These are phyloP conservation scores for Xylariales sp. DNA, from an alignment of 2,329 filamentous ascomycete genomes.

Conservation along the genomic window DNA sequence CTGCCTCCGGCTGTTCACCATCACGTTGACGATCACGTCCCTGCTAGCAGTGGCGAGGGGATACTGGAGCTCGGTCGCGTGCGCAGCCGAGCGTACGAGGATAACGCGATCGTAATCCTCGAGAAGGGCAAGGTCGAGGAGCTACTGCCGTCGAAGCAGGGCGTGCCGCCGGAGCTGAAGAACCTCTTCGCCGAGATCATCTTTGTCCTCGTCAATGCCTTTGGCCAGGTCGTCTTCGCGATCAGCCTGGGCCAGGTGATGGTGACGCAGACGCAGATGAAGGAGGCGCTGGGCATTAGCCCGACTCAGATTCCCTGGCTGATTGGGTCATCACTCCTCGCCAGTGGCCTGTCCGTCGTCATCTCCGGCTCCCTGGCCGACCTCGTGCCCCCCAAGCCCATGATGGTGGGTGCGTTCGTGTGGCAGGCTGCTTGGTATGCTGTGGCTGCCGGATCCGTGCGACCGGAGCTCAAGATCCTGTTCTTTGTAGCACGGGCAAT, in stretches of 20 bases:
- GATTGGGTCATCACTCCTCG: conserved; percentile 33
- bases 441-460: conserved; percentile 26
- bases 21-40: neutral
- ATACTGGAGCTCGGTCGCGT: conserved; percentile 3
- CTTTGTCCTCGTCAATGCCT: conserved; percentile 34
- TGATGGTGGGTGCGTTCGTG: conserved; percentile 35
- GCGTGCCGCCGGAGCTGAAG: conserved; percentile 31
- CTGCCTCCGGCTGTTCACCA: conserved; percentile 1
- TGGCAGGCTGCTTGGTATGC: conserved; percentile 37
- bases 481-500: conserved; percentile 31
- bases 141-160: conserved; percentile 20
- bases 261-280: conserved; percentile 31
- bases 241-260: conserved; percentile 35
- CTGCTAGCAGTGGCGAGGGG: conserved; percentile 3
- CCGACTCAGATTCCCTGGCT: conserved; percentile 36
- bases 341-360: conserved; percentile 36
- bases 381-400: conserved; percentile 30
- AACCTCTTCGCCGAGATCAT: conserved; percentile 33
- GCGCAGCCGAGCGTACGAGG: neutral
- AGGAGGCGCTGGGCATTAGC: conserved; percentile 30
- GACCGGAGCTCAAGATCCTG: conserved; percentile 24
- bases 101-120: neutral
- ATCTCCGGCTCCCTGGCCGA: conserved; percentile 29
- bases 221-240: conserved; percentile 36
- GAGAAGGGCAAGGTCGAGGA: conserved; percentile 9